phyloP scores from a whole-genome alignment of 768 basidiomycete species.

The Dictyophora rubrovolvata region DNA sequence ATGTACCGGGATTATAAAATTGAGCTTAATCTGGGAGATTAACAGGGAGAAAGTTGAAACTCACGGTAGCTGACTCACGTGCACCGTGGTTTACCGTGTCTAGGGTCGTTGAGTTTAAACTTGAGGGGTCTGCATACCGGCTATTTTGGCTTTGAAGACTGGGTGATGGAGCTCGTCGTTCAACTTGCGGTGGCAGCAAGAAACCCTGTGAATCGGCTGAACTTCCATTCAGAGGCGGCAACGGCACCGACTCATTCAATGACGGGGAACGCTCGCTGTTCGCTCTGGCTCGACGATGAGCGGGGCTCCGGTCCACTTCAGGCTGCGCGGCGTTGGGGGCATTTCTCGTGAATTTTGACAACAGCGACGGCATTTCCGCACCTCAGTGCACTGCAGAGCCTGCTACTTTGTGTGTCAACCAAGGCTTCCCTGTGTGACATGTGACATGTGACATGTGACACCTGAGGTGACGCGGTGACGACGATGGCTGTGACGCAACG shows the following conservation, averaged over 20 bases:
- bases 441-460: too few species aligned
- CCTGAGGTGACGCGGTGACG: too few species aligned
- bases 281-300: neutral
- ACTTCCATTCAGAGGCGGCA: neutral
- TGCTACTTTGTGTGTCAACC: too few species aligned
- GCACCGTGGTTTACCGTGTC: neutral
- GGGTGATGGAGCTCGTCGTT: neutral
- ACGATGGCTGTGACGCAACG: too few species aligned
- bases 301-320: neutral
- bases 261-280: neutral
- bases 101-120: neutral
- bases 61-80: neutral
- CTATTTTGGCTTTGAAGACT: neutral
- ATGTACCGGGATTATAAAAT: neutral
- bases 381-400: too few species aligned
- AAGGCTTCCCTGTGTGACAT: too few species aligned
- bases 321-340: neutral
- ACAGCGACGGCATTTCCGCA: slow-evolving; percentile 3
- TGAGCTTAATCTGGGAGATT: neutral
- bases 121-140: neutral
- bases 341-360: slow-evolving; percentile 3
- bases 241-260: neutral
- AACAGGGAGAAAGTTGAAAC: neutral
- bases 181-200: neutral
- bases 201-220: neutral